These are phyloP conservation scores for Solanum arcanum DNA, from an alignment of 257 asterid species.

Conservation along the genomic window DNA sequence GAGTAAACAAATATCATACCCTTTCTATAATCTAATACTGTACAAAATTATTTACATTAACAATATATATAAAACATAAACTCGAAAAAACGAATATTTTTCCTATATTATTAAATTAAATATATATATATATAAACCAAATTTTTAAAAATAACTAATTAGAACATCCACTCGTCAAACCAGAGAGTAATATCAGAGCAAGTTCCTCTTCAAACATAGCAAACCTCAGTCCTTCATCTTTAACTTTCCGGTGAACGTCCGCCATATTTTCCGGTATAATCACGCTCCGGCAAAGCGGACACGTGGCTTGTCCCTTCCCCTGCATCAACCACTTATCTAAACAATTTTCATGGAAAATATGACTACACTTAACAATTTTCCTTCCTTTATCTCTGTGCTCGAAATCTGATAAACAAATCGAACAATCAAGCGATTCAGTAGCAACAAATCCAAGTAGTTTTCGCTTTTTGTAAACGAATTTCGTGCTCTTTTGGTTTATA, in stretches of 20 bases:
- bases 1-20: not conserved
- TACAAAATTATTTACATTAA: not conserved
- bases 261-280: not conserved
- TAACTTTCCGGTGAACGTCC: not conserved
- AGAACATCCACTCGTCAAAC: not conserved
- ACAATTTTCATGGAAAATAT: not conserved
- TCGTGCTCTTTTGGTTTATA: constrained; percentile 27
- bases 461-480: constrained; percentile 11
- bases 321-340: not conserved
- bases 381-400: not conserved
- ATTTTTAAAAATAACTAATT: not conserved
- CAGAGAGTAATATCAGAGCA: constrained; percentile 9
- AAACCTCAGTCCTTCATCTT: not conserved
- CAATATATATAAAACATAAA: not conserved
- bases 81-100: not conserved
- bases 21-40: not conserved
- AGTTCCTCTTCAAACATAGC: not conserved
- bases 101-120: not conserved
- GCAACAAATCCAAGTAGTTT: not conserved
- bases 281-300: not conserved
- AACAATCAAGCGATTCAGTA: not conserved
- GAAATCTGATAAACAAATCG: not conserved
- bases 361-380: not conserved
- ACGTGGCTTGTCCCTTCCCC: not conserved
- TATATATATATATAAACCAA: not conserved